Percentiles rank a stretch among this genome's conserved stretches.
phyloP scores from a whole-genome alignment of 2,329 filamentous ascomycete species.

The Chaetomium sp. region DNA sequence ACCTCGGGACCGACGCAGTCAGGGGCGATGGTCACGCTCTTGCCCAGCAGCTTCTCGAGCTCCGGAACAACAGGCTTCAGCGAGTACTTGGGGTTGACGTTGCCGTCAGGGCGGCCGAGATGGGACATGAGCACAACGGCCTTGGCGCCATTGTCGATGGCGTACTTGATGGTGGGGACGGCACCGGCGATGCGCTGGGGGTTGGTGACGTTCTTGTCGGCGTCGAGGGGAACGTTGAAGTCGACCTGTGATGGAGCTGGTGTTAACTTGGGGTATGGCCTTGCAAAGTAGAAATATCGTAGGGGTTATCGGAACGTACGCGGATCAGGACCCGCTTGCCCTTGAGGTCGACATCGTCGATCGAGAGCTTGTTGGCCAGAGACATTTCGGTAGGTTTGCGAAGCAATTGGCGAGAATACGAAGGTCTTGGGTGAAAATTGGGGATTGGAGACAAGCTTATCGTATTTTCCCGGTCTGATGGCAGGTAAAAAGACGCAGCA shows the following conservation, averaged over 20 bases:
- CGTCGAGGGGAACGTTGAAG: conserved; percentile 98
- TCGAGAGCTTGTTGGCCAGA: conserved; percentile 97
- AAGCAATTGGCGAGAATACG: conserved; percentile 26
- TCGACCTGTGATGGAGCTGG: conserved; percentile 68
- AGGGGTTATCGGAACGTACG: conserved; percentile 55
- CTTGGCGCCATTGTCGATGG: conserved; percentile 86
- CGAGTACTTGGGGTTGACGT: conserved; percentile 89
- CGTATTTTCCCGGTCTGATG: conserved; percentile 15
- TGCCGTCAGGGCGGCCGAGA: conserved; percentile 91
- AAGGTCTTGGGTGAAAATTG: conserved; percentile 4
- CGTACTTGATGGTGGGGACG: conserved; percentile 92
- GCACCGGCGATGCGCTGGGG: conserved; percentile 97
- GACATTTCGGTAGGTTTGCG: conserved; percentile 68
- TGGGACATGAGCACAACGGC: conserved; percentile 97
- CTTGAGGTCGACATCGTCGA: conserved; percentile 95
- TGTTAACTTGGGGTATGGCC: conserved; percentile 31
- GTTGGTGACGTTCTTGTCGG: conserved; percentile 93
- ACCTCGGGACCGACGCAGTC: conserved; percentile 90
- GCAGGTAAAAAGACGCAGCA: conserved; percentile 31
- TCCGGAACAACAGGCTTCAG: conserved; percentile 88
- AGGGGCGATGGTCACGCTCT: conserved; percentile 81
- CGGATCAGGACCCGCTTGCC: conserved; percentile 97
- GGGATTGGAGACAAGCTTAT: conserved; percentile 26
- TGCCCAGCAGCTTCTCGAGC: conserved; percentile 86
- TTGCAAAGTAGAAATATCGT: not conserved